These are phyloP conservation scores for Cryptosporidium viatorum DNA, from an alignment of 169 alveolate species.

Conservation along the genomic window DNA sequence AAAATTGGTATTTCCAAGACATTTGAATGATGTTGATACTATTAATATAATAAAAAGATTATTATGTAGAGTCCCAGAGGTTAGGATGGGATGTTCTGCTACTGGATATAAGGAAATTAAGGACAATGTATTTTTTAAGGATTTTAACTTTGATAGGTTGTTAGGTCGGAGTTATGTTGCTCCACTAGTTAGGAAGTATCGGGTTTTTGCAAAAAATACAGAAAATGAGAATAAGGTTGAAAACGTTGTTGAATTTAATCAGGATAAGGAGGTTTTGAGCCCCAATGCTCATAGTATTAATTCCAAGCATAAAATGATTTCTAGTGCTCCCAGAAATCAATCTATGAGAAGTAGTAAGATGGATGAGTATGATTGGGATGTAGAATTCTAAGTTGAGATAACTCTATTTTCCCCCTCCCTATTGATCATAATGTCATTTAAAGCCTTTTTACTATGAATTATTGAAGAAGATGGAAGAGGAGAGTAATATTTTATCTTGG, in stretches of 20 bases:
- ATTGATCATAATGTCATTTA: no score
- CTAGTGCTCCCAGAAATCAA: neutral
- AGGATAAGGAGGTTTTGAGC: neutral
- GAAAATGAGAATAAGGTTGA: neutral
- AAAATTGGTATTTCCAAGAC: slow-evolving; percentile 80
- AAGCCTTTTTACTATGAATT: no score
- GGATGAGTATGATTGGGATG: slow-evolving; percentile 72
- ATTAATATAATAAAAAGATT: slow-evolving; percentile 88
- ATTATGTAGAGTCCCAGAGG: slow-evolving; percentile 91
- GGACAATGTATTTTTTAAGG: slow-evolving; percentile 84
- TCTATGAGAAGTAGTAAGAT: neutral
- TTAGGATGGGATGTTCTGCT: slow-evolving; percentile 91
- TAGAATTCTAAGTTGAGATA: slow-evolving; percentile 12
- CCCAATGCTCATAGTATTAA: neutral
- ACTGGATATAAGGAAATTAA: slow-evolving; percentile 90
- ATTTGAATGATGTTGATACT: slow-evolving; percentile 88
- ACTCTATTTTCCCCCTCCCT: no score
- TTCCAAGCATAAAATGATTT: neutral
- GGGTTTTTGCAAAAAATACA: slow-evolving; percentile 39
- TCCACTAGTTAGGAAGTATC: slow-evolving; percentile 49
- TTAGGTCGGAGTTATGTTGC: slow-evolving; percentile 84
- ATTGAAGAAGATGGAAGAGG: neutral
- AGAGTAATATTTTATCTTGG: no score
- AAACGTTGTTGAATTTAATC: neutral
- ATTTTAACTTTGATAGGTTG: slow-evolving; percentile 90